Base-by-base conservation (phyloP, 768 basidiomycete genomes). In the Kwoniella europaea region DNA sequence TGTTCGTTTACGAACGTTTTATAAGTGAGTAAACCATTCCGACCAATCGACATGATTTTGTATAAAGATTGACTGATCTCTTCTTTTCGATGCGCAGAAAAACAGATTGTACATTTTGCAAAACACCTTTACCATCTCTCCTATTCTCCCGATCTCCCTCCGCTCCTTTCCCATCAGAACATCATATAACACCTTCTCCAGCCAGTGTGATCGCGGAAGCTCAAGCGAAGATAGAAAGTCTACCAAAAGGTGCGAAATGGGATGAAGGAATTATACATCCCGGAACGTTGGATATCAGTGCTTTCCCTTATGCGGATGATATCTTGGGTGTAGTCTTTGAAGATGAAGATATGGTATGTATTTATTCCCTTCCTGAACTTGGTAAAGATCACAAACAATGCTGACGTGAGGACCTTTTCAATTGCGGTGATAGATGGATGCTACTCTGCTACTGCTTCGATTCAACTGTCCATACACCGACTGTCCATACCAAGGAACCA, bases 91-190 rank as follows among this genome's bases (percentile, higher is more conserved):
- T 44, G n/a, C 56, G 35, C 55, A 83, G 80, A 86, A 95, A 92
- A 82, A 86, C 85, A 53, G 92, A 94, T 15, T 98, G 96, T 80
- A 93, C 96, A 0, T 97, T 97, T 82, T 99, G 96, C 87, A 98
- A 98, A 88, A 75, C 78, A 10, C 56, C 72, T 3, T 68, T 70
- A 3, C 78, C 76, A 24, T 74, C 79, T 22, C 65, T 83, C 12
- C 74, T 80, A 43, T 83, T 80, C 71, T 76, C 80, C 13, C 73
- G 79, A 20, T 75, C 80, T 10, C 74, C 80, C 24, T 64, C 73
- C 41, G 67, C 75, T 4, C 73, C 82, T 18, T 79, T 82, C 75
- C 79, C 82, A 7, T 27, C 77, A 4, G 72, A 74, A 67, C 63
- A 76, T 63, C 76, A 74, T 20, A 58, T 79, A 53, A 62, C 52